Conservation (phyloP, 2,329 filamentous ascomycete species). For the Aspergillus glaucus region DNA sequence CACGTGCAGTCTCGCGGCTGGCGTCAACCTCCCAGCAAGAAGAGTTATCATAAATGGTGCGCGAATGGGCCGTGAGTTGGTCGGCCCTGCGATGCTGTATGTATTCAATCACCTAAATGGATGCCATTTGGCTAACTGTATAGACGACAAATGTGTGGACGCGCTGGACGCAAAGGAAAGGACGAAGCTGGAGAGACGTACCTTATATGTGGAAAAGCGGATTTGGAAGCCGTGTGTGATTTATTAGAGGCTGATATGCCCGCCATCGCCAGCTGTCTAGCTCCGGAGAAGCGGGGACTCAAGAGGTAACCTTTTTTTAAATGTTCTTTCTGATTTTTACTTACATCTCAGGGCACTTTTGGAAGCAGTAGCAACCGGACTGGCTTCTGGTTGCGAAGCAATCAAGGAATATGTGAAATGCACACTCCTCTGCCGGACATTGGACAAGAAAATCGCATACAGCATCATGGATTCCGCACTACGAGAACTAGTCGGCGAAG, state of each 20-base stretch:
- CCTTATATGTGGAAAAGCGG: conserved; percentile 62
- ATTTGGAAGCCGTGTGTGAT: conserved; percentile 63
- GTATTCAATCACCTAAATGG: conserved; percentile 7
- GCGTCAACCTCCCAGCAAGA: conserved; percentile 68
- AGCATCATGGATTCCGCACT: conserved; percentile 55
- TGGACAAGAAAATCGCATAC: conserved; percentile 45
- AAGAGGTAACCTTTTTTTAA: conserved; percentile 47
- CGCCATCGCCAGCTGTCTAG: conserved; percentile 61
- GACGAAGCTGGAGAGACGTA: conserved; percentile 73
- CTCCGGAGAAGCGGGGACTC: conserved; percentile 60
- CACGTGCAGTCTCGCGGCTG: conserved; percentile 73
- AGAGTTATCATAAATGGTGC: conserved; percentile 70
- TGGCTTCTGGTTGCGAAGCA: conserved; percentile 60
- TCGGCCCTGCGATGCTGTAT: conserved; percentile 69
- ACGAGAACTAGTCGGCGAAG: conserved; percentile 49
- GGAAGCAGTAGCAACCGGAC: conserved; percentile 61
- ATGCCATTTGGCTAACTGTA: conserved; percentile 15
- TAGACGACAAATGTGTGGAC: conserved; percentile 68
- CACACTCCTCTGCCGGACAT: conserved; percentile 59
- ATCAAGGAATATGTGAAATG: conserved; percentile 63
- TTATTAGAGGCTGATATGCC: conserved; percentile 68
- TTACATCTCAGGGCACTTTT: conserved; percentile 55
- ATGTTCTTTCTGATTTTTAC: not conserved
- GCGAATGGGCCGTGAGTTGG: conserved; percentile 67
- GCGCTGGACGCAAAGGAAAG: conserved; percentile 72